These are phyloP conservation scores for Arabidopsis hybrid DNA, from an alignment of 441 rosid genomes.

Conservation along the genomic window DNA sequence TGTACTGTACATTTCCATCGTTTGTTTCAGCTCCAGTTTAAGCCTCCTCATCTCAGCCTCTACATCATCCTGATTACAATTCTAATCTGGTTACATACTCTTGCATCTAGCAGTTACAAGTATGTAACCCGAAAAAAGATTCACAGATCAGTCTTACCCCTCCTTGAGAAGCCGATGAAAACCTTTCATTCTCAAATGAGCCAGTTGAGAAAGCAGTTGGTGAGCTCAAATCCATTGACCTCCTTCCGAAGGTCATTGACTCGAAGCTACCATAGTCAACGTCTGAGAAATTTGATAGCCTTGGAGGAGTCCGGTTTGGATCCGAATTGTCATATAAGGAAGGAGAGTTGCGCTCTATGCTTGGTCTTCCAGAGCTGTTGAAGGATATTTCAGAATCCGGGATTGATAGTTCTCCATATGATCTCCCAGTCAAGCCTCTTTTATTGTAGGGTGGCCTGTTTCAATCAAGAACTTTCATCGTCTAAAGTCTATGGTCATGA, in stretches of 20 bases:
- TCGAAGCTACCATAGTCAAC: conserved; percentile 65
- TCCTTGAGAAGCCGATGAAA: conserved; percentile 51
- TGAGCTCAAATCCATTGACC: conserved; percentile 59
- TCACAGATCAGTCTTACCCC: conserved; percentile 48
- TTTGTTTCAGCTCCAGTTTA: conserved; percentile 88
- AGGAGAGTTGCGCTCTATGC: conserved; percentile 69
- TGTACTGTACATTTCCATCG: conserved; percentile 93
- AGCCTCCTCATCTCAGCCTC: conserved; percentile 98
- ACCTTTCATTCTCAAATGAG: conserved; percentile 59
- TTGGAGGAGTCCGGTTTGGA: conserved; percentile 47
- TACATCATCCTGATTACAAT: conserved; percentile 68
- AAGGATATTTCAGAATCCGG: conserved; percentile 78
- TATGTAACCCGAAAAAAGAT: conserved; percentile 6
- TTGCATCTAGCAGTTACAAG: conserved; percentile 5
- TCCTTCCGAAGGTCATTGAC: conserved; percentile 52
- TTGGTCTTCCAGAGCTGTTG: conserved; percentile 81
- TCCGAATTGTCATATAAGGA: conserved; percentile 56
- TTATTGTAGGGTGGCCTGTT: conserved; percentile 78
- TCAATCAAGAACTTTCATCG: conserved; percentile 20
- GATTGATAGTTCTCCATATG: conserved; percentile 58
- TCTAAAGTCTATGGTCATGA: conserved; percentile 22
- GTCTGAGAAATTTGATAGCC: conserved; percentile 70
- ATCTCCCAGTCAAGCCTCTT: conserved; percentile 61
- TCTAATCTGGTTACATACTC: conserved; percentile 14
- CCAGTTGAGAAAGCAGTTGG: conserved; percentile 48